Evolutionary conservation across 192 early-diverging fungal species (phyloP).

Genomic region (Fimicolochytrium jonesii): DNA sequence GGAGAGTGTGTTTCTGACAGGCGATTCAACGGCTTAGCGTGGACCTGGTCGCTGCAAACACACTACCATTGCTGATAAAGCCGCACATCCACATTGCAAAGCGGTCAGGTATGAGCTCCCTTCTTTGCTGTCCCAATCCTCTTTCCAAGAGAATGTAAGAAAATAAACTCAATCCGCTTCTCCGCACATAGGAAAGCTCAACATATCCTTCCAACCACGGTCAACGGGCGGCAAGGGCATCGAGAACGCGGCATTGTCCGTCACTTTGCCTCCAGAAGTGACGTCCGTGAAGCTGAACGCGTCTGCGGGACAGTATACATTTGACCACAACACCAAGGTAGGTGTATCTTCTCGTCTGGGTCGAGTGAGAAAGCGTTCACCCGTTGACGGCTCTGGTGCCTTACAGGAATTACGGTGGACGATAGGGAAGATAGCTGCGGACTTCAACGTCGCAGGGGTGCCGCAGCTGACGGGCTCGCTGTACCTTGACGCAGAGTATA

Average conservation of each 20-base stretch:
- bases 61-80: constrained; percentile 59
- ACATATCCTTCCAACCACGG: constrained; percentile 61
- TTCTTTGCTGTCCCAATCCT: no score
- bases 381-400: not conserved
- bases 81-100: constrained; percentile 56
- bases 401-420: constrained; percentile 59
- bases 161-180: no score
- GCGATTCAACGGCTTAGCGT: no score
- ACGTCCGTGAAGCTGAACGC: constrained; percentile 54
- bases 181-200: constrained; percentile 63
- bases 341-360: no score
- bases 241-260: constrained; percentile 51
- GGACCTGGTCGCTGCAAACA: constrained; percentile 50
- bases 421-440: constrained; percentile 55
- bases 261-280: constrained; percentile 56
- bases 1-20: no score
- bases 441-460: constrained; percentile 41
- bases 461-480: constrained; percentile 62
- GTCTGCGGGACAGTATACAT: constrained; percentile 61
- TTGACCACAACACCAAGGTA: constrained; percentile 58
- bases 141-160: no score
- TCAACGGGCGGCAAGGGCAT: constrained; percentile 59
- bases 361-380: not conserved
- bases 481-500: constrained; percentile 18
- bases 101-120: constrained; percentile 43